Evolutionary conservation across 192 early-diverging fungal genomes (phyloP).

Genomic region (Phlyctochytrium planicorne): DNA sequence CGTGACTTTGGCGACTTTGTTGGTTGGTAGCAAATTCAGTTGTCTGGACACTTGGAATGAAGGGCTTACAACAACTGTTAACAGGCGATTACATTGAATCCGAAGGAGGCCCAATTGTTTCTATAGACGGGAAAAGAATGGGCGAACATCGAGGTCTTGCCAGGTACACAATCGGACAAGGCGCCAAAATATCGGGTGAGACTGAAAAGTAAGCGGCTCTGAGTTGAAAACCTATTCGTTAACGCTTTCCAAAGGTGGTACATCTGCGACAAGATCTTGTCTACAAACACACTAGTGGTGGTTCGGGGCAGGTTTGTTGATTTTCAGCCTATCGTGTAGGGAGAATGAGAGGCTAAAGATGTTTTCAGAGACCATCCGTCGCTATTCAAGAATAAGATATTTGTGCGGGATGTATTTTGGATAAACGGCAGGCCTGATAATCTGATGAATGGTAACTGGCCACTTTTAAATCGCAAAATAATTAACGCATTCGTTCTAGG

Average conservation of each 20-base stretch:
- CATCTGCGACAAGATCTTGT: conserved; percentile 67
- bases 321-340: no score
- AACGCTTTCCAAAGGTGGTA: conserved; percentile 66
- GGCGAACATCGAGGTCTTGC: conserved; percentile 67
- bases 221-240: no score
- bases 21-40: conserved; percentile 39
- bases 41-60: conserved; percentile 17
- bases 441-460: no score
- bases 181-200: conserved; percentile 62
- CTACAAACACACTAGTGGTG: conserved; percentile 65
- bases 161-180: conserved; percentile 81
- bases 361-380: no score
- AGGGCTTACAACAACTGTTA: conserved; percentile 20
- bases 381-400: no score
- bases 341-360: no score
- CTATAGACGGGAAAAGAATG: conserved; percentile 31
- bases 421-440: no score
- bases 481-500: no score
- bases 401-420: no score
- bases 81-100: conserved; percentile 53
- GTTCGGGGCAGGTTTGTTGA: conserved; percentile 62
- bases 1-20: conserved; percentile 78
- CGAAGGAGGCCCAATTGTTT: conserved; percentile 41
- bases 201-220: conserved; percentile 40
- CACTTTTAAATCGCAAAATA: no score